Evolutionary conservation across 1,284 basidiomycete genomes (phyloP).

Genomic region (Takashimella tepidaria): DNA sequence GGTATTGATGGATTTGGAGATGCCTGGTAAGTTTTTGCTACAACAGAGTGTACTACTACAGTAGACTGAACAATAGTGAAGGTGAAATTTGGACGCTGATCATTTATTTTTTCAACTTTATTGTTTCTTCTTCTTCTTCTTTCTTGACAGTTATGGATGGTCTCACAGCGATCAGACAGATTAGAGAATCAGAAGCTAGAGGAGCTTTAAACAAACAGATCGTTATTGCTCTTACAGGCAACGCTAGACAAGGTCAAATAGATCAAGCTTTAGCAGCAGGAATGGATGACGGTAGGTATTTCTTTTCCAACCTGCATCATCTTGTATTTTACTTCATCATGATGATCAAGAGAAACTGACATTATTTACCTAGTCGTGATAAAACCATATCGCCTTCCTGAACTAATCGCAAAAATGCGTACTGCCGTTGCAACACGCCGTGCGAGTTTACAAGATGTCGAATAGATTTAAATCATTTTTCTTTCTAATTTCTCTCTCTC

Average conservation of each 20-base stretch:
- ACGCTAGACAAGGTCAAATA: constrained; percentile 37
- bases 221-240: constrained; percentile 44
- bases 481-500: not conserved
- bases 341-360: constrained; percentile 1
- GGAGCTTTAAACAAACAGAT: constrained; percentile 21
- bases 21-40: constrained; percentile 26
- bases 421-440: not conserved
- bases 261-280: constrained; percentile 26
- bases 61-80: not conserved
- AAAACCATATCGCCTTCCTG: constrained; percentile 16
- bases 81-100: not conserved
- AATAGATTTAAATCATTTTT: not conserved
- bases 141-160: constrained; percentile 48
- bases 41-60: too few relatives aligned
- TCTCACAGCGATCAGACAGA: constrained; percentile 33
- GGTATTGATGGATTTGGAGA: constrained; percentile 29
- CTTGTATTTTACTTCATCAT: constrained; percentile 14
- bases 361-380: not conserved
- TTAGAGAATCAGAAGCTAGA: constrained; percentile 33
- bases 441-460: not conserved
- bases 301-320: not conserved
- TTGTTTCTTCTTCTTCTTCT: too few relatives aligned
- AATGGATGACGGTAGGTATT: constrained; percentile 28
- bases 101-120: too few relatives aligned
- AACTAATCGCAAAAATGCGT: constrained; percentile 6